Base-by-base conservation (phyloP, 2,329 filamentous ascomycete species). In the Neospermospora avenae region DNA sequence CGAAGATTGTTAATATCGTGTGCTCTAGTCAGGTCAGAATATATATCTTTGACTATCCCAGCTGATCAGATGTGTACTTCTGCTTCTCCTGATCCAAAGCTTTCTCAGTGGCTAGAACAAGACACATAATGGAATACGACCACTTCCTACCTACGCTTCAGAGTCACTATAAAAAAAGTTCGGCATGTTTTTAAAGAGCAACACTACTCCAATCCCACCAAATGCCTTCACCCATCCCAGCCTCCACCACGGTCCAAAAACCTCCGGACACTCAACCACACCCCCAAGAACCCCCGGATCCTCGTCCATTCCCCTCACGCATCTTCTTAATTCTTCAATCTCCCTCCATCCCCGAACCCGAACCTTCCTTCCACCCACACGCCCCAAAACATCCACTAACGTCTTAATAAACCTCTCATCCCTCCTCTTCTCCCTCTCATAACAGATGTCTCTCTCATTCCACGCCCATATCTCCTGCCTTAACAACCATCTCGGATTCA, bases 261-360 rank as follows among this genome's bases (percentile, higher is more conserved):
- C 55, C 22, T 62, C 44, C 2, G 62, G 57, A 42, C 59, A 60
- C 34, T 58, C 59, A 39, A 64, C 55, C 22, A 52, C 44, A 13
- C 22, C 53, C 8, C 62, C 48, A 31, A 62, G 37, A 37, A 55
- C 53, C 25, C 13, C 20, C 4, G 42, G 42, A 31, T 62, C 55
- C 35, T 57, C 51, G 58, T 39, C n/a, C 34, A 55, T 46, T 14
- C 48, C 45, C 28, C 8, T 54, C 5, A 57, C 39, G 20, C 55
- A 34, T 18, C 5, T 20, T 22, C 31, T 25, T 44, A 61, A 45
- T 1, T 45, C 42, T 18, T 58, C 35, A 31, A 51, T 39, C 16
- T 61, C 45, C 35, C 44, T 22, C 31, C 49, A 20, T 14, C 41
- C 28, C 6, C 54, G 18, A 28, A 54, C 16, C 28, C 41, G 18